These are phyloP conservation scores for Pseudomonodictys pantanalensis DNA, from an alignment of 495 filamentous ascomycete species.

Conservation along the genomic window DNA sequence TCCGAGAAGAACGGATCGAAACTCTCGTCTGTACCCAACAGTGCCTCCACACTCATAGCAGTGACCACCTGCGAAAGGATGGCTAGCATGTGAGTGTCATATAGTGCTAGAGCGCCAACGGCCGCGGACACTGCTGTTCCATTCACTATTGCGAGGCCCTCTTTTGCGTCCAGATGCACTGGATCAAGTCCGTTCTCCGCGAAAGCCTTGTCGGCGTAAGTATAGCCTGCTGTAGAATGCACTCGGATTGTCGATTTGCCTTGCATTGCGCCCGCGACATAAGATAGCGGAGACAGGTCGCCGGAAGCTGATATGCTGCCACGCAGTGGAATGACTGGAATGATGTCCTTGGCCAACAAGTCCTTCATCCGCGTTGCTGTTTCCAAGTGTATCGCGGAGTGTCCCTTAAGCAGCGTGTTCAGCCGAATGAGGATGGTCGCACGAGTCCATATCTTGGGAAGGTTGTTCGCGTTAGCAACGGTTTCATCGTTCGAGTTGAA, in stretches of 20 bases:
- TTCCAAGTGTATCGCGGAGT: slow-evolving; percentile 53
- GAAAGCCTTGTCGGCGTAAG: slow-evolving; percentile 37
- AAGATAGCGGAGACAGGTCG: slow-evolving; percentile 61
- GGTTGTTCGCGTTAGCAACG: background rate
- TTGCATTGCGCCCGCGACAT: slow-evolving; percentile 57
- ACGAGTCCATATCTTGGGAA: slow-evolving; percentile 41
- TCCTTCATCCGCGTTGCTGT: slow-evolving; percentile 45
- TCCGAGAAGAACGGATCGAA: slow-evolving; percentile 60
- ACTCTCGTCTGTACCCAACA: slow-evolving; percentile 54
- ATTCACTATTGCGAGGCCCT: slow-evolving; percentile 63
- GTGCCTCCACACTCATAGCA: slow-evolving; percentile 49
- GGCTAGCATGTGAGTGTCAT: slow-evolving; percentile 57
- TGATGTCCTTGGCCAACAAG: slow-evolving; percentile 50
- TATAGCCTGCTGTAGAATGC: background rate
- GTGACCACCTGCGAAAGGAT: slow-evolving; percentile 59
- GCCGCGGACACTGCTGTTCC: slow-evolving; percentile 59
- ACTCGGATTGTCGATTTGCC: slow-evolving; percentile 55
- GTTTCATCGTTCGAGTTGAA: background rate
- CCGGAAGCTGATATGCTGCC: slow-evolving; percentile 69
- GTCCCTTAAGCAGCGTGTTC: slow-evolving; percentile 57
- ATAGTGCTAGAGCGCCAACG: slow-evolving; percentile 52
- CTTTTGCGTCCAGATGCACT: slow-evolving; percentile 55
- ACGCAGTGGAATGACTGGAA: slow-evolving; percentile 58
- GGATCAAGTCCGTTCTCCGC: slow-evolving; percentile 45
- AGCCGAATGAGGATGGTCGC: slow-evolving; percentile 56